phyloP scores from a whole-genome alignment of 2,329 filamentous ascomycete genomes.

The Aspergillus fructus region DNA sequence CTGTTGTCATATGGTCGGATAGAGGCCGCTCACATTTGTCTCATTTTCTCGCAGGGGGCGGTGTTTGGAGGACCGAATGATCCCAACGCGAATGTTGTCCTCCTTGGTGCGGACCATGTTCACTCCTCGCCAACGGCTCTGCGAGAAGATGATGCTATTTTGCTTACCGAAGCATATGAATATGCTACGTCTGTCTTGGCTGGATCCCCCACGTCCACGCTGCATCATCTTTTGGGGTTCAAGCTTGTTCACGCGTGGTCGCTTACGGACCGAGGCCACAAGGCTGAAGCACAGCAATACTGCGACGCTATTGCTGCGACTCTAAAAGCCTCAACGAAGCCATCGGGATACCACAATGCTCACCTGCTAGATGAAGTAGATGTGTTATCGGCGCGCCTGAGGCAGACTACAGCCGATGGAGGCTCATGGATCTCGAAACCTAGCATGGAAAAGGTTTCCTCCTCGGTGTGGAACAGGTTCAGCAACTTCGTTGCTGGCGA shows the following conservation, averaged over 20 bases:
- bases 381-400: constrained; percentile 78
- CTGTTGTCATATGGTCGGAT: constrained; percentile 81
- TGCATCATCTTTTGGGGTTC: constrained; percentile 84
- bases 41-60: constrained; percentile 74
- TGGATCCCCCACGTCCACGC: constrained; percentile 55
- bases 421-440: constrained; percentile 91
- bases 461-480: constrained; percentile 85
- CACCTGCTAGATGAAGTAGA: constrained; percentile 74
- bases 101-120: constrained; percentile 81
- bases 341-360: constrained; percentile 82
- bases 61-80: constrained; percentile 85
- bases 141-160: constrained; percentile 78
- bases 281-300: constrained; percentile 83
- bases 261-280: constrained; percentile 79
- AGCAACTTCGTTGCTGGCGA: constrained; percentile 96
- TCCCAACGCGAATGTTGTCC: constrained; percentile 71
- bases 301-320: constrained; percentile 78
- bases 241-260: constrained; percentile 85
- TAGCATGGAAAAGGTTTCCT: constrained; percentile 93
- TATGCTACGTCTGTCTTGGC: constrained; percentile 75
- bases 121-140: constrained; percentile 69
- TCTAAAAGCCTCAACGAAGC: constrained; percentile 76
- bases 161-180: constrained; percentile 95
- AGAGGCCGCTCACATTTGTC: constrained; percentile 93
- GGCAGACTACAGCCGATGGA: constrained; percentile 78